These are phyloP conservation scores for Phylloporus sp. DNA, from an alignment of 1,284 basidiomycete genomes.

Conservation along the genomic window DNA sequence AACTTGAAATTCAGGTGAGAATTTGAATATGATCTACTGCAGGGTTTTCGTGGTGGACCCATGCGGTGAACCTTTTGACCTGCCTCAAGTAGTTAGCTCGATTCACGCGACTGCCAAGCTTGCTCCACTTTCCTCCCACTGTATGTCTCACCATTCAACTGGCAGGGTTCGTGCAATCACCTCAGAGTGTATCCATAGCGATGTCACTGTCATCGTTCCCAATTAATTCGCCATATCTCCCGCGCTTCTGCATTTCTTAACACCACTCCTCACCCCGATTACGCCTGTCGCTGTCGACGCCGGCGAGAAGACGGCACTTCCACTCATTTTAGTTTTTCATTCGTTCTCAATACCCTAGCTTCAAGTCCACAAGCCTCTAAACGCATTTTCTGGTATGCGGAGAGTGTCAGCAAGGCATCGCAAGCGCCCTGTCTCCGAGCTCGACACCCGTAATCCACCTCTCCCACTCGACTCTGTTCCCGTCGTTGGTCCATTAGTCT, in stretches of 20 bases:
- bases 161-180: conserved; percentile 4
- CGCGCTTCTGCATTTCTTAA: background rate
- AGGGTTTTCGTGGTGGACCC: too few relatives aligned
- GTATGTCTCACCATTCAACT: conserved; percentile 6
- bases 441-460: conserved; percentile 44
- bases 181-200: conserved; percentile 26
- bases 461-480: conserved; percentile 40
- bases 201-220: conserved; percentile 12
- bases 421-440: conserved; percentile 13
- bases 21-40: background rate
- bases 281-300: conserved; percentile 10
- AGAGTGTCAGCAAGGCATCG: conserved; percentile 14
- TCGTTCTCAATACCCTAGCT: conserved; percentile 17
- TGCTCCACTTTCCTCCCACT: conserved; percentile 5
- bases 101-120: conserved; percentile 7
- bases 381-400: conserved; percentile 17
- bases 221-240: conserved; percentile 20
- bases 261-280: background rate
- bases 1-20: background rate
- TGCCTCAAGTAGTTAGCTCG: background rate
- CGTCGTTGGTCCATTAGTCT: conserved; percentile 43
- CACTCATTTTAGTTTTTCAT: conserved; percentile 26
- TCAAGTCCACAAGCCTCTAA: conserved; percentile 1
- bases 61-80: too few relatives aligned
- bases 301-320: conserved; percentile 16